Conservation (phyloP, 192 early-diverging fungal genomes). For the Coemansia sp. region DNA sequence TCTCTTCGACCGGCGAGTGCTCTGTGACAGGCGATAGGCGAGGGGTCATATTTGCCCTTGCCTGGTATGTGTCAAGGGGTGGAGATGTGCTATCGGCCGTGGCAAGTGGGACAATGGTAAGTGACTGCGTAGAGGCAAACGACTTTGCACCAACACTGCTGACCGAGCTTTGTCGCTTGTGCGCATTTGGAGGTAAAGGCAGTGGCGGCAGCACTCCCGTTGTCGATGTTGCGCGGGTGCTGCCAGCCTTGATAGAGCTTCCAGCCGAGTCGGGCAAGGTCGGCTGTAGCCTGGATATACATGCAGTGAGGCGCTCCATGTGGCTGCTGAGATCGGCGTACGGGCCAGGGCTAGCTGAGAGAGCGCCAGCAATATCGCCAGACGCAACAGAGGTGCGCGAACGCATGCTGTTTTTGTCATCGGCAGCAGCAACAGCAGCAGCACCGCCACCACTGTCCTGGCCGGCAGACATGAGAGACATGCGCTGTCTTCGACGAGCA, state of each 20-base stretch:
- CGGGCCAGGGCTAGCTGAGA: constrained; percentile 21
- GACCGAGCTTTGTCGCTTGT: constrained; percentile 33
- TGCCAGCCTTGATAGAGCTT: neutral
- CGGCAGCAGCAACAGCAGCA: constrained; percentile 21
- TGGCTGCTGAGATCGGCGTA: constrained; percentile 42
- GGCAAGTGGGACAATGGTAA: constrained; percentile 3
- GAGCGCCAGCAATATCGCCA: constrained; percentile 14
- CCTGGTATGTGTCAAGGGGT: neutral
- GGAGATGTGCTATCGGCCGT: constrained; percentile 13
- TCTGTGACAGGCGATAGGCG: constrained; percentile 46
- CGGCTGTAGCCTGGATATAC: constrained; percentile 42
- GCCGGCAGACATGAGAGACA: constrained; percentile 30
- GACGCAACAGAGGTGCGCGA: constrained; percentile 32
- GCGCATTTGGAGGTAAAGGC: neutral
- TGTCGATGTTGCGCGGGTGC: neutral
- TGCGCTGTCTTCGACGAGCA: constrained; percentile 39
- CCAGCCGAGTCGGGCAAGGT: neutral
- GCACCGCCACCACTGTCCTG: constrained; percentile 8
- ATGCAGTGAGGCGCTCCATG: constrained; percentile 45
- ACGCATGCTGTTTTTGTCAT: constrained; percentile 43
- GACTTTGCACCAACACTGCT: constrained; percentile 19
- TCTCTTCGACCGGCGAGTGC: constrained; percentile 11
- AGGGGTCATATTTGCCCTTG: neutral
- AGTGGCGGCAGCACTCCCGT: neutral
- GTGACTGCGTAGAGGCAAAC: constrained; percentile 20